Evolutionary conservation across 78 protist genomes (phyloP).

Genomic region (Dictyostelium citrinum): DNA sequence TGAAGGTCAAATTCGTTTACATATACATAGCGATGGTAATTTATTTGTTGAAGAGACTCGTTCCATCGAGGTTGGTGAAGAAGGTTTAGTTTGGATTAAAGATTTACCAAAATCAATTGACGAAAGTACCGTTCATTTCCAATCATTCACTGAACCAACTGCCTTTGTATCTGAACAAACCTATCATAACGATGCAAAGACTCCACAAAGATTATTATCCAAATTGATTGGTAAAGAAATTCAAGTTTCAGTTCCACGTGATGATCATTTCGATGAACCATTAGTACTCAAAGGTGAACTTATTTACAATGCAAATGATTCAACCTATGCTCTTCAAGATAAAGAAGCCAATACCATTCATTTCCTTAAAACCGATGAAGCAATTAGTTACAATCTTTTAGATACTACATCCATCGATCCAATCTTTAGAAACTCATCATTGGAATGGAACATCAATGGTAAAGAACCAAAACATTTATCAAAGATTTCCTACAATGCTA

Average conservation of each 20-base stretch:
- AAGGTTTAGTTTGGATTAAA: background rate
- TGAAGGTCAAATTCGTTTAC: conserved; percentile 13
- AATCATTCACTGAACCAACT: conserved; percentile 22
- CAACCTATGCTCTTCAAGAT: conserved; percentile 33
- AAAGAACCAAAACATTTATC: conserved; percentile 10
- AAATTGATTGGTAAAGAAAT: conserved; percentile 48
- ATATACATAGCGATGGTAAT: conserved; percentile 27
- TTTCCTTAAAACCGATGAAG: conserved; percentile 17
- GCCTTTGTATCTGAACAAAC: conserved; percentile 55
- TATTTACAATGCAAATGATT: conserved; percentile 1
- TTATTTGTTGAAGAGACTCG: conserved; percentile 49
- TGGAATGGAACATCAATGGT: conserved; percentile 51
- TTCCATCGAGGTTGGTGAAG: background rate
- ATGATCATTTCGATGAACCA: conserved; percentile 49
- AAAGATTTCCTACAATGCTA: conserved; percentile 23
- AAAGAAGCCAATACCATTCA: conserved; percentile 51
- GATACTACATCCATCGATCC: background rate
- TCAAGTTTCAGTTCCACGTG: conserved; percentile 59
- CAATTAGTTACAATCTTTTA: conserved; percentile 5
- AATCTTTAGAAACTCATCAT: conserved; percentile 1
- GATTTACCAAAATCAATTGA: conserved; percentile 32
- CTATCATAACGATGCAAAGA: conserved; percentile 38
- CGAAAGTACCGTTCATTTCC: conserved; percentile 43
- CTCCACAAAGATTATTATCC: conserved; percentile 34
- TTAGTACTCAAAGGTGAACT: conserved; percentile 25